phyloP scores from a whole-genome alignment of 306 rosid genomes.

The Spatholobus suberectus region DNA sequence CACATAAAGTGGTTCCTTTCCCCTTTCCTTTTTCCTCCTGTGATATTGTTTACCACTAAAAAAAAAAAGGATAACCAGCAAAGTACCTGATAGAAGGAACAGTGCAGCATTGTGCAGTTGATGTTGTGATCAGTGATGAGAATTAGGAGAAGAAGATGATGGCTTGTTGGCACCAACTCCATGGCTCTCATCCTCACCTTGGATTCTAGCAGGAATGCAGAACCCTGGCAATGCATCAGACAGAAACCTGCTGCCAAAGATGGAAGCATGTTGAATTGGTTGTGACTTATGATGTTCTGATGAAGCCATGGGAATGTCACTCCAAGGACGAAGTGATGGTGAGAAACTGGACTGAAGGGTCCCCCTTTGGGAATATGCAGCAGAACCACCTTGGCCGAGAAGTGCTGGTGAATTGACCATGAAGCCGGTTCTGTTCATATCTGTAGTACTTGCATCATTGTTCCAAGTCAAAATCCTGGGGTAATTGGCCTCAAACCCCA shows the following conservation, averaged over 20 bases:
- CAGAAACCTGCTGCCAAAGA: slow-evolving; percentile 65
- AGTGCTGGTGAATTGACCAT: slow-evolving; percentile 50
- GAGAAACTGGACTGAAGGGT: slow-evolving; percentile 98
- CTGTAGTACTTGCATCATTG: slow-evolving; percentile 42
- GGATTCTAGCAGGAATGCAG: slow-evolving; percentile 70
- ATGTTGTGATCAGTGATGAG: slow-evolving; percentile 56
- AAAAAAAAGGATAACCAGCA: neutral
- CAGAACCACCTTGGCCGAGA: slow-evolving; percentile 58
- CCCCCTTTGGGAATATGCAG: slow-evolving; percentile 74
- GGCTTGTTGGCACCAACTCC: slow-evolving; percentile 58
- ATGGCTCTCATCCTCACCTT: slow-evolving; percentile 57
- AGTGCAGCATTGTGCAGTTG: slow-evolving; percentile 18
- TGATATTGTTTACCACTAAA: slow-evolving; percentile 19
- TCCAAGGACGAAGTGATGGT: slow-evolving; percentile 69
- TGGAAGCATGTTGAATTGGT: slow-evolving; percentile 60
- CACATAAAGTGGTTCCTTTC: slow-evolving; percentile 39
- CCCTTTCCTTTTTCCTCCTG: slow-evolving; percentile 17
- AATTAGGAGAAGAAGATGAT: slow-evolving; percentile 70
- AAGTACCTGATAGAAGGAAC: slow-evolving; percentile 49
- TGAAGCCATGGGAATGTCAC: slow-evolving; percentile 57
- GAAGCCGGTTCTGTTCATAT: slow-evolving; percentile 52
- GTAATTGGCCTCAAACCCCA: slow-evolving; percentile 60
- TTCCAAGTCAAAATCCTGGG: slow-evolving; percentile 67
- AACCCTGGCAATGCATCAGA: slow-evolving; percentile 61
- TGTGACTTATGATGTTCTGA: slow-evolving; percentile 53